Evolutionary conservation across 306 rosid genomes (phyloP), one percentile per base, ranked within the genome.

Genomic region (Lupinus albus): DNA sequence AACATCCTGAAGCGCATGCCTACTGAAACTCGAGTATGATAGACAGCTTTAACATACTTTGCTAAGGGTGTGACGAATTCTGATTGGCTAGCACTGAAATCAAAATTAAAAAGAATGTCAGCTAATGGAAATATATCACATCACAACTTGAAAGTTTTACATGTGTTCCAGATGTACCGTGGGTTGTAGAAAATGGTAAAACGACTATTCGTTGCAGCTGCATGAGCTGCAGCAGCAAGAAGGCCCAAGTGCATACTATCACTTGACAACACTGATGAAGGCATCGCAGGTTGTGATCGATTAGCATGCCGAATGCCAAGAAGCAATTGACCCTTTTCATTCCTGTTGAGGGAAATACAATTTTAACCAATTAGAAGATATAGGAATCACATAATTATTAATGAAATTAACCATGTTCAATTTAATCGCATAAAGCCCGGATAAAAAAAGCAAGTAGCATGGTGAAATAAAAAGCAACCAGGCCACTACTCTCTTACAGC

Each of bases 231-330:
- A 67, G 98, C 98, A 68, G 98, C 98, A 79, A 93, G 96, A 74
- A 93, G 97, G 67, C 98, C 98, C 70, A 93, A 76, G 85, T 93
- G 98, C 98, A 93, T 93, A 81, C 98, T 93, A 67, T 93, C 97
- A 70, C 98, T 93, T 12, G 98, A 93, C 69, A 93, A 80, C 61
- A 93, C 98, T 39, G 97, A 93, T 8, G 98, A 93, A 61, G 98
- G 98, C 97, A 93, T 93, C 70, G 86, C 87, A 54, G 96, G 86
- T 71, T 89, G 98, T 8, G 96, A 85, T 16, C 98, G 89, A 82
- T 76, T 89, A 20, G 98, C 97, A 54, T 78, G 91, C 2, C 98
- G 89, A 58, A 89, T 93, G 52, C 98, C 98, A 21, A 93, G 89
- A 21, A 93, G 91, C 79, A 93, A 74, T 75, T 89, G 97, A 82